Conservation (phyloP, 2,329 filamentous ascomycete genomes). For the Dactylella cylindrospora region DNA sequence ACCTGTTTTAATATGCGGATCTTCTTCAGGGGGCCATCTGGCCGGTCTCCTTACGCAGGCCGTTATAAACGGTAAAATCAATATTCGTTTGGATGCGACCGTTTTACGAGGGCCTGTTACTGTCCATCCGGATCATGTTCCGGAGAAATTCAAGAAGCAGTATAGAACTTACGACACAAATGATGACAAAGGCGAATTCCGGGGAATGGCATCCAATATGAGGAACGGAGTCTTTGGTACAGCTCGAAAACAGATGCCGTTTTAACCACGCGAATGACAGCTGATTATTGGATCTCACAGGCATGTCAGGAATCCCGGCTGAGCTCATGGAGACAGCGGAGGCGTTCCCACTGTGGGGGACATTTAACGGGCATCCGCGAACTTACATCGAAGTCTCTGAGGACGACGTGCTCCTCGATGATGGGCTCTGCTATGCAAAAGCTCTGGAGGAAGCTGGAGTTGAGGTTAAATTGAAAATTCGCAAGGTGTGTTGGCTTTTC, state of each 20-base stretch:
- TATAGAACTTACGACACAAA: conserved; percentile 31
- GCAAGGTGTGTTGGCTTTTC: conserved; percentile 54
- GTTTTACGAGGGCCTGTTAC: conserved; percentile 35
- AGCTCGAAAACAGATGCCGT: conserved; percentile 15
- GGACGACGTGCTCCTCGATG: conserved; percentile 59
- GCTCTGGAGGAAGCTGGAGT: conserved; percentile 53
- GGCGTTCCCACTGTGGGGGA: conserved; percentile 39
- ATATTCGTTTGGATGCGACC: conserved; percentile 23
- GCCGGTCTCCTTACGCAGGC: conserved; percentile 30
- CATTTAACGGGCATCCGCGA: conserved; percentile 49
- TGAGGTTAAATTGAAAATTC: conserved; percentile 54
- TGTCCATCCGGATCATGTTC: conserved; percentile 42
- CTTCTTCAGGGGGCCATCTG: conserved; percentile 41
- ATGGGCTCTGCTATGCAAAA: conserved; percentile 58
- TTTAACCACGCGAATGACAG: conserved; percentile 34
- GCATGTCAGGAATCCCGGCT: conserved; percentile 24
- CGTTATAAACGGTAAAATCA: conserved; percentile 17
- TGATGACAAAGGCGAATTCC: conserved; percentile 28
- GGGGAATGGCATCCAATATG: conserved; percentile 37
- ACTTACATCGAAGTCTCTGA: conserved; percentile 59
- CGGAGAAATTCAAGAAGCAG: conserved; percentile 20
- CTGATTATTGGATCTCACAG: conserved; percentile 24
- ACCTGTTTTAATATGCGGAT: conserved; percentile 35
- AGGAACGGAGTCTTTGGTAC: conserved; percentile 40
- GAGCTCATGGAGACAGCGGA: conserved; percentile 28